Evolutionary conservation across 164 flowering plant species (phyloP).

Genomic region (Magnolia sinica): DNA sequence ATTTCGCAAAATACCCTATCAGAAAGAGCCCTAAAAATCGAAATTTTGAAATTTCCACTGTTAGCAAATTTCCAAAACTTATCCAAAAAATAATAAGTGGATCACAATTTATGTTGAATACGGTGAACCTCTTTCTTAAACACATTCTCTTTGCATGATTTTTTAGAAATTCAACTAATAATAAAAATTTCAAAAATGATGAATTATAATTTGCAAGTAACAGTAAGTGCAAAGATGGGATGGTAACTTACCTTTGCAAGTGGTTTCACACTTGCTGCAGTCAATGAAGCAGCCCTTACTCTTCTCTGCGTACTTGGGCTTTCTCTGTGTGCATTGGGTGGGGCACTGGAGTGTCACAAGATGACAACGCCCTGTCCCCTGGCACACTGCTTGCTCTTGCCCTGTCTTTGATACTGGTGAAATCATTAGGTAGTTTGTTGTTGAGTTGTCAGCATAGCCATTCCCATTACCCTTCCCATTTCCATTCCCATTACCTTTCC

Average conservation of each 20-base stretch:
- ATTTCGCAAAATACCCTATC: too few species aligned
- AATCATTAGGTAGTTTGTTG: slow-evolving; percentile 29
- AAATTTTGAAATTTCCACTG: too few species aligned
- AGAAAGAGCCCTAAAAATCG: too few species aligned
- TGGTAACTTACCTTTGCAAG: slow-evolving; percentile 53
- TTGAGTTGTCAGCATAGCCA: slow-evolving; percentile 15
- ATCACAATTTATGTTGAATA: too few species aligned
- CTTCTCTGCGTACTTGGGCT: slow-evolving; percentile 53
- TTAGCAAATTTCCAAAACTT: too few species aligned
- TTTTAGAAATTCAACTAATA: too few species aligned
- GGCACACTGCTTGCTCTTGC: slow-evolving; percentile 39
- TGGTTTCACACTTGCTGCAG: slow-evolving; percentile 60
- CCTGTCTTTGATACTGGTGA: slow-evolving; percentile 17
- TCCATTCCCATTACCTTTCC: background rate
- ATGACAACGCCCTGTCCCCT: slow-evolving; percentile 28
- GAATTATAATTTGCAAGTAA: too few species aligned
- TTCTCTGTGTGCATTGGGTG: slow-evolving; percentile 43
- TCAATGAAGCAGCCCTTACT: slow-evolving; percentile 52
- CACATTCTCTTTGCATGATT: too few species aligned
- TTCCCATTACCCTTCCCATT: background rate
- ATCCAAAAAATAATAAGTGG: too few species aligned
- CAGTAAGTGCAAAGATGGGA: too few species aligned
- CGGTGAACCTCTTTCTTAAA: too few species aligned
- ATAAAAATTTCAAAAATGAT: too few species aligned
- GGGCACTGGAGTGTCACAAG: slow-evolving; percentile 41